Conservation (phyloP, 805 yeast species). For the Yarrowia phangngaensis region DNA sequence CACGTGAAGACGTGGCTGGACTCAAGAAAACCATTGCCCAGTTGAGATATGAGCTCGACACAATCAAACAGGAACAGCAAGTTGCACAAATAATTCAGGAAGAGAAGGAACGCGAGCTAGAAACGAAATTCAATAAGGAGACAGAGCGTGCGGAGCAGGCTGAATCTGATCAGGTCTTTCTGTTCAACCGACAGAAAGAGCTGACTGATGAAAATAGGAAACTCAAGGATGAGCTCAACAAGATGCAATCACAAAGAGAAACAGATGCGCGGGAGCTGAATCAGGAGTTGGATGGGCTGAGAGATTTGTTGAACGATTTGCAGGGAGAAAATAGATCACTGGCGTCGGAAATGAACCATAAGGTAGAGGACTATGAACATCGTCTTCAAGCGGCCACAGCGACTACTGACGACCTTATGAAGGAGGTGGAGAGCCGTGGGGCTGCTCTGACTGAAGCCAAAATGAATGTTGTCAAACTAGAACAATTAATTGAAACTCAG, state of each 20-base stretch:
- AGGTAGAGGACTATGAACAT: constrained; percentile 20
- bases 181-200: constrained; percentile 41
- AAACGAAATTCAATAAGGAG: constrained; percentile 36
- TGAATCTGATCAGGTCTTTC: constrained; percentile 41
- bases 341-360: constrained; percentile 16
- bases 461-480: constrained; percentile 28
- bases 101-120: constrained; percentile 36
- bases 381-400: constrained; percentile 15
- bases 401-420: constrained; percentile 24
- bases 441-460: constrained; percentile 10
- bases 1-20: constrained; percentile 19
- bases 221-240: constrained; percentile 33
- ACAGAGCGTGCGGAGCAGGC: constrained; percentile 39
- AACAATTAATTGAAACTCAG: constrained; percentile 27
- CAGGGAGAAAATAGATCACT: constrained; percentile 1
- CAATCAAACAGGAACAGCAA: constrained; percentile 43
- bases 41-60: constrained; percentile 42
- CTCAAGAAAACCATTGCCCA: constrained; percentile 33
- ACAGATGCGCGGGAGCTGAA: constrained; percentile 9
- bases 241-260: constrained; percentile 32
- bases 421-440: constrained; percentile 22
- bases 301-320: constrained; percentile 6
- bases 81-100: constrained; percentile 39
- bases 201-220: constrained; percentile 34
- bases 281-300: constrained; percentile 3